phyloP scores from a whole-genome alignment of 805 yeast genomes.

The Candida boleticola region DNA sequence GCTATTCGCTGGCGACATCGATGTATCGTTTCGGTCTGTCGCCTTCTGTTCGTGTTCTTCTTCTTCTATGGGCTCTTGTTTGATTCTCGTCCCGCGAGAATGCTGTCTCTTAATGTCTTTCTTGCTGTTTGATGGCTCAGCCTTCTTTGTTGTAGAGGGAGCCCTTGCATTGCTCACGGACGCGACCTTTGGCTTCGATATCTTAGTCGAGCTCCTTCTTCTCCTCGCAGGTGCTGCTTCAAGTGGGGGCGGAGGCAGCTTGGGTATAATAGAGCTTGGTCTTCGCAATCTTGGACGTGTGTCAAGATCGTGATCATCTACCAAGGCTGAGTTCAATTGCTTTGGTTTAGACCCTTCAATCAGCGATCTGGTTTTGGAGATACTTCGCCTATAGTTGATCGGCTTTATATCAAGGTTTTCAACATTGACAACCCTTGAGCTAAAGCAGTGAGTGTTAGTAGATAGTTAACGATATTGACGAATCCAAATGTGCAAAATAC shows the following conservation, averaged over 20 bases:
- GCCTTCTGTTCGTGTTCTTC: too few relatives aligned
- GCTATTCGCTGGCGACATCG: too few relatives aligned
- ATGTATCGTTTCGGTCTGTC: too few relatives aligned
- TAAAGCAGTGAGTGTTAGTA: slow-evolving; percentile 4
- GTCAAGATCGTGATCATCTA: slow-evolving; percentile 13
- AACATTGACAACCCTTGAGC: slow-evolving; percentile 9
- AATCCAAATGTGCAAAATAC: slow-evolving; percentile 19
- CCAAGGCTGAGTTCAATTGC: slow-evolving; percentile 18
- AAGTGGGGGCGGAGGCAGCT: neutral
- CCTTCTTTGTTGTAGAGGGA: too few relatives aligned
- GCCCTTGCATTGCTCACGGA: too few relatives aligned
- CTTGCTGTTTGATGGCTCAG: too few relatives aligned
- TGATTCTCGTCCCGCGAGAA: neutral
- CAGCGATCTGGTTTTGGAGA: slow-evolving; percentile 6
- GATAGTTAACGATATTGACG: neutral
- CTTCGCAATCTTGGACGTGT: slow-evolving; percentile 12
- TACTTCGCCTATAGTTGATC: neutral
- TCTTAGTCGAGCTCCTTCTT: too few relatives aligned
- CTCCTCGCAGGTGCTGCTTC: neutral
- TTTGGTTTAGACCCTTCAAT: slow-evolving; percentile 6
- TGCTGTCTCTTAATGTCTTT: too few relatives aligned
- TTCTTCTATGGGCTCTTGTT: neutral
- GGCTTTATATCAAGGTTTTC: slow-evolving; percentile 11
- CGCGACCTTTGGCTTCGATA: too few relatives aligned
- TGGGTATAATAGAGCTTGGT: slow-evolving; percentile 1